These are phyloP conservation scores for Petunia secreta DNA, from an alignment of 257 asterid species.

Conservation along the genomic window DNA sequence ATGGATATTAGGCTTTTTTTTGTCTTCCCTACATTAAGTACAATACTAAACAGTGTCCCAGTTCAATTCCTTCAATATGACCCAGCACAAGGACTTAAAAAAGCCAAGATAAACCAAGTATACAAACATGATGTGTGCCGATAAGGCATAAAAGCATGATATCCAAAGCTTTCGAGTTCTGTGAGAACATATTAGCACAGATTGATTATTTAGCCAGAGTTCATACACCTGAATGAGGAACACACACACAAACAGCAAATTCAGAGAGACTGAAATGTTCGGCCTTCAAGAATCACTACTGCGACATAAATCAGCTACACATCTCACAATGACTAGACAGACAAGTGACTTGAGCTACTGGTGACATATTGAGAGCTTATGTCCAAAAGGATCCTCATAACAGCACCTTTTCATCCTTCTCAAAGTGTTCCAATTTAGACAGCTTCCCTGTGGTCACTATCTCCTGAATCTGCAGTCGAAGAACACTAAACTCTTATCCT, in stretches of 20 bases:
- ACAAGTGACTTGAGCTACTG: constrained; percentile 3
- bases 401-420: constrained; percentile 88
- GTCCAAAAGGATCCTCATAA: constrained; percentile 24
- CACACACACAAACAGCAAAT: background rate
- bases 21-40: background rate
- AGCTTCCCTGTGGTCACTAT: constrained; percentile 91
- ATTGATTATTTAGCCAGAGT: constrained; percentile 8
- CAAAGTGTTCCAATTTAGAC: constrained; percentile 90
- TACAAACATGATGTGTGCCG: background rate
- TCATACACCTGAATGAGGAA: too few relatives aligned
- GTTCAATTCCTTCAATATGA: constrained; percentile 18
- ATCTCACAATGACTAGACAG: background rate
- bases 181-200: constrained; percentile 6
- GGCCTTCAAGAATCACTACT: background rate
- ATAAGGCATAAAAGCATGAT: constrained; percentile 5
- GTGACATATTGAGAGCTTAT: background rate
- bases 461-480: constrained; percentile 85
- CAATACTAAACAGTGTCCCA: background rate
- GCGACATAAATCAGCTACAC: background rate
- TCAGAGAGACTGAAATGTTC: background rate
- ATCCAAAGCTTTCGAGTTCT: background rate
- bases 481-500: constrained; percentile 20
- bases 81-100: background rate
- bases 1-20: background rate
- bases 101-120: background rate